Base-by-base conservation (phyloP, 2,329 filamentous ascomycete genomes). In the Ascochyta pisi region DNA sequence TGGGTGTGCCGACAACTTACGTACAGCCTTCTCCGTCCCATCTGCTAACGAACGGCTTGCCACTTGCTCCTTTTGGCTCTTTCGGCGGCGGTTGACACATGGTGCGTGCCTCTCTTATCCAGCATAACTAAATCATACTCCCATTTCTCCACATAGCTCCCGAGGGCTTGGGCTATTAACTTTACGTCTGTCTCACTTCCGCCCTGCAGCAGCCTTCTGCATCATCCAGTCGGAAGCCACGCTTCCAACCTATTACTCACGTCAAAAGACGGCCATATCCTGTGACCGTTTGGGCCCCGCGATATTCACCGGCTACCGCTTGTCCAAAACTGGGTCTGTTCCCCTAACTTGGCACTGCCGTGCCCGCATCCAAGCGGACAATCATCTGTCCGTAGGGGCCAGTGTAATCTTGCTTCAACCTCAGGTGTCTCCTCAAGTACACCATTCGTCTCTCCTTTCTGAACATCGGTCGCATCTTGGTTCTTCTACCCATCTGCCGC, bases 91-190 rank as follows among this genome's bases (percentile, higher is more conserved):
- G 58, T 67, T 63, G 61, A 68, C 68, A 63, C 66, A 37, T 73
- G 71, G 71, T 73, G 61, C 69, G 73, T 75, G 72, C 71, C 66
- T 60, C 50, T 54, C 54, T 62, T 40, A 53, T 59, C 63, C 52
- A 56, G 57, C 49, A 63, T 64, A 68, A 66, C 64, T 65, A 56
- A 66, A 54, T 46, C 64, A 59, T 56, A 53, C 54, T 56, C 60
- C 67, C 62, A 57, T 55, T 64, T 57, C 64, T 69, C 70, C 68
- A 70, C 63, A 65, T 69, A 52, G 66, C 58, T 66, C 60, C 61
- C 61, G 61, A 37, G 49, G 60, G 50, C 50, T 57, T 63, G 50
- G 50, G 53, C 54, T 49, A 64, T 60, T 43, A 44, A 49, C 51
- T 59, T 44, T 52, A 34, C 39, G 19, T 45, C 31, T 29, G 26